phyloP scores from a whole-genome alignment of 2,329 filamentous ascomycete species.

The Allantophomopsis lycopodina region DNA sequence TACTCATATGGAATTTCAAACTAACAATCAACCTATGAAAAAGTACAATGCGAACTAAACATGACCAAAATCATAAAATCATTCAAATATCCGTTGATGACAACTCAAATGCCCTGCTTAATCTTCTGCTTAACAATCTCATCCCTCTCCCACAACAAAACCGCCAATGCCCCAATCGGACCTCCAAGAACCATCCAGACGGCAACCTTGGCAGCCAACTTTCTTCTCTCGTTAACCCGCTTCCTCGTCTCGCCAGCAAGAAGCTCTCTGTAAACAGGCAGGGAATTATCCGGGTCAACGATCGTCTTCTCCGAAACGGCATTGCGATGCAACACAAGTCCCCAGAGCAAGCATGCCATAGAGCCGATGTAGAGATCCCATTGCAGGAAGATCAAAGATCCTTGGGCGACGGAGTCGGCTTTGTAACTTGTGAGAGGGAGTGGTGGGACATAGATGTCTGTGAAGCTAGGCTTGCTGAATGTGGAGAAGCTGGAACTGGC shows the following conservation, averaged over 20 bases:
- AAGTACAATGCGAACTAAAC: too few relatives aligned
- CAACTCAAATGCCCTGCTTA: constrained; percentile 8
- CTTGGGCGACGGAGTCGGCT: constrained; percentile 15
- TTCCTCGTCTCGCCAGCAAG: constrained; percentile 9
- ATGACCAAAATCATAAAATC: too few relatives aligned
- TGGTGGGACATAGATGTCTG: constrained; percentile 23
- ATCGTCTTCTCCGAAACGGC: constrained; percentile 9
- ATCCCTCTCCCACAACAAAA: constrained; percentile 34
- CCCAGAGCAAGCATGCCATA: constrained; percentile 28
- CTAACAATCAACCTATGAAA: too few relatives aligned
- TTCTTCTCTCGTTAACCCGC: constrained; percentile 5
- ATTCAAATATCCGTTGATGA: too few relatives aligned
- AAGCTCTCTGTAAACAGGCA: constrained; percentile 2
- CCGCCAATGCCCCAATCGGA: constrained; percentile 27
- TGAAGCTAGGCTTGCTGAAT: constrained; percentile 16
- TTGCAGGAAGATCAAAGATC: constrained; percentile 29
- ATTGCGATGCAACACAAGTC: constrained; percentile 20
- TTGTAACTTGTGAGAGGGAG: constrained; percentile 16
- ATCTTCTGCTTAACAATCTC: constrained; percentile 14
- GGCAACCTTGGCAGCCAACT: constrained; percentile 20
- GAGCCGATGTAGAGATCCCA: constrained; percentile 33
- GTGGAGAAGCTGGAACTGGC: constrained; percentile 15
- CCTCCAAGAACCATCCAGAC: constrained; percentile 23
- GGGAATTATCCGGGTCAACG: constrained; percentile 5
- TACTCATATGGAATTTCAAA: too few relatives aligned